A percentile compares a stretch with the other conserved stretches of the same genome.
phyloP scores from a whole-genome alignment of 164 flowering plant species.

The Cinnamomum micranthum region DNA sequence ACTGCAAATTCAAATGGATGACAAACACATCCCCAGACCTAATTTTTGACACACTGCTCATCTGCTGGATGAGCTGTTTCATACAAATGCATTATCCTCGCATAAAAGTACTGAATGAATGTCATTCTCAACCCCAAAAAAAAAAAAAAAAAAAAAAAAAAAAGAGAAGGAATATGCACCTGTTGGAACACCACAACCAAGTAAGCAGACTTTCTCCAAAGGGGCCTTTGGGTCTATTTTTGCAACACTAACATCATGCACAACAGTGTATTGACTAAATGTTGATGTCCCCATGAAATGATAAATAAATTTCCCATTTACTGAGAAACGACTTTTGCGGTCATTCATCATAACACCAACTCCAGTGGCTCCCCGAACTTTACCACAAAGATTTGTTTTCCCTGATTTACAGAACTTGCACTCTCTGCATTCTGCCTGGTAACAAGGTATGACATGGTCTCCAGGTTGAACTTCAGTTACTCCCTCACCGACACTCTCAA shows the following conservation, averaged over 20 bases:
- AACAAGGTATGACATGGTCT: constrained; percentile 96
- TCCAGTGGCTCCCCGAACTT: constrained; percentile 89
- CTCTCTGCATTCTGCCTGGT: constrained; percentile 93
- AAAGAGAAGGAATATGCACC: constrained; percentile 34
- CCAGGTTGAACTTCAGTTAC: constrained; percentile 96
- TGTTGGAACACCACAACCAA: constrained; percentile 98
- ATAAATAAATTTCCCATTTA: constrained; percentile 84
- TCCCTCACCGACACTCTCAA: constrained; percentile 99
- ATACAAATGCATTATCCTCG: too few species aligned
- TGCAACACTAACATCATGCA: constrained; percentile 97
- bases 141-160: too few species aligned
- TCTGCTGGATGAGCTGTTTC: too few species aligned
- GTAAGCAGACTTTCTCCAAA: constrained; percentile 91
- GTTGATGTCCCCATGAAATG: constrained; percentile 99
- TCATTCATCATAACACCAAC: constrained; percentile 95
- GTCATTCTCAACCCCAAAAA: too few species aligned
- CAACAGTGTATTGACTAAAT: constrained; percentile 95
- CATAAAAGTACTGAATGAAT: too few species aligned
- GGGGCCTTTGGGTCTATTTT: constrained; percentile 95
- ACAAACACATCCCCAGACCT: too few species aligned
- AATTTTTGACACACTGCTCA: too few species aligned
- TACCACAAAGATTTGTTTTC: constrained; percentile 97
- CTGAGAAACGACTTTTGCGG: constrained; percentile 85
- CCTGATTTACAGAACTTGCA: constrained; percentile 98
- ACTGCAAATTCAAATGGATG: too few species aligned